These are phyloP conservation scores for Hemileccinum impolitum DNA, from an alignment of 768 basidiomycete genomes.

Conservation along the genomic window DNA sequence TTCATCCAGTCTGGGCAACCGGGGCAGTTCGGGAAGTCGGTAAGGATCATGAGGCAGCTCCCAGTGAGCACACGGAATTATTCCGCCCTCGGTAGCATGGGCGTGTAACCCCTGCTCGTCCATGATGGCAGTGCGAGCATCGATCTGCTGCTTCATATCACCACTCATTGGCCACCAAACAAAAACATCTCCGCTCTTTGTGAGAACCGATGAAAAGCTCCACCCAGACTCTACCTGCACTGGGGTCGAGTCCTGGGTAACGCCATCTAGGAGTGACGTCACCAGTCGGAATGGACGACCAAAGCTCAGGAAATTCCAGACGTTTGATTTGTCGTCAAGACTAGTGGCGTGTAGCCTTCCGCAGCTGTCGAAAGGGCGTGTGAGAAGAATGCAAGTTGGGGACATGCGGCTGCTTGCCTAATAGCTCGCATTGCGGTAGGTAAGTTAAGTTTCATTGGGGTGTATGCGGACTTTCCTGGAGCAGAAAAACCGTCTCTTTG, in stretches of 20 bases:
- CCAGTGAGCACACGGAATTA: slow-evolving; percentile 64
- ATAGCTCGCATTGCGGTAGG: slow-evolving; percentile 58
- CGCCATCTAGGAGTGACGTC: slow-evolving; percentile 36
- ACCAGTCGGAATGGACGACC: slow-evolving; percentile 69
- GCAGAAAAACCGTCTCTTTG: slow-evolving; percentile 55
- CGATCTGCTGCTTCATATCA: slow-evolving; percentile 36
- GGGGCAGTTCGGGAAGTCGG: slow-evolving; percentile 56
- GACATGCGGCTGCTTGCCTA: slow-evolving; percentile 42
- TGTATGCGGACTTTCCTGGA: slow-evolving; percentile 44
- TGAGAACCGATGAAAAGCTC: slow-evolving; percentile 73
- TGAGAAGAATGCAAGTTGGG: slow-evolving; percentile 7
- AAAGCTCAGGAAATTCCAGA: slow-evolving; percentile 80
- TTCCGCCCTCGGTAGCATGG: slow-evolving; percentile 32
- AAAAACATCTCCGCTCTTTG: slow-evolving; percentile 64
- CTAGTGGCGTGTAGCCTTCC: slow-evolving; percentile 71
- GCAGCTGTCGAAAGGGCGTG: slow-evolving; percentile 46
- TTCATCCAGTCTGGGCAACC: slow-evolving; percentile 48
- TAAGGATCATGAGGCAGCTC: slow-evolving; percentile 51
- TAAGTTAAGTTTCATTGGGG: slow-evolving; percentile 57
- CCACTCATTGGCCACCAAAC: slow-evolving; percentile 71
- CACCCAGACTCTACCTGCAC: slow-evolving; percentile 78
- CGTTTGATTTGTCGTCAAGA: slow-evolving; percentile 52
- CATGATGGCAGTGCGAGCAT: slow-evolving; percentile 42
- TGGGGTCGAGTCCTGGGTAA: slow-evolving; percentile 46
- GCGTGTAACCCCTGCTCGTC: slow-evolving; percentile 37